Evolutionary conservation across 2,329 filamentous ascomycete genomes (phyloP).

Genomic region (Trichoderma sp.): DNA sequence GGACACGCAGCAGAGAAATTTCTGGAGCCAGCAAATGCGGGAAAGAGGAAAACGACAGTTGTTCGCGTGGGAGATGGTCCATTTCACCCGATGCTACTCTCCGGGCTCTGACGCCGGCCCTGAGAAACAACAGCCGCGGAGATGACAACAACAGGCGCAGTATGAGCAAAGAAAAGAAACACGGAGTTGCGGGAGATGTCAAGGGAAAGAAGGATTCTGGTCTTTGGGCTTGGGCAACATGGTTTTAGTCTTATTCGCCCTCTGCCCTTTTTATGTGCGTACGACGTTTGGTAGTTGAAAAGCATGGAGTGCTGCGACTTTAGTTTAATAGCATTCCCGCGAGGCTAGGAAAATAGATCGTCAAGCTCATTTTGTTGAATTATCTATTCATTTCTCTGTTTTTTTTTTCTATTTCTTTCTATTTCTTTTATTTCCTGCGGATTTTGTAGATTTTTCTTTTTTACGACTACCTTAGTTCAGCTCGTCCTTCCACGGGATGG

Average conservation of each 20-base stretch:
- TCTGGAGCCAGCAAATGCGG: neutral
- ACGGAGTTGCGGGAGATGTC: conserved; percentile 3
- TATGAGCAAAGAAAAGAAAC: neutral
- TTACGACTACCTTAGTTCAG: conserved; percentile 34
- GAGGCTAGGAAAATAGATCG: neutral
- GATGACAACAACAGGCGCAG: neutral
- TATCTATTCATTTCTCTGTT: conserved; percentile 15
- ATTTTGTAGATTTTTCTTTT: neutral
- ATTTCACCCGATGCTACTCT: neutral
- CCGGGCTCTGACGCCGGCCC: neutral
- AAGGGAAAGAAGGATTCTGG: conserved; percentile 34
- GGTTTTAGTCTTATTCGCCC: conserved; percentile 8
- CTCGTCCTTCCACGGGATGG: conserved; percentile 49
- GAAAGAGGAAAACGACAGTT: conserved; percentile 8
- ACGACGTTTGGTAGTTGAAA: neutral
- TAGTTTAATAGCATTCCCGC: neutral
- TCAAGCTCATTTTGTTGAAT: conserved; percentile 23
- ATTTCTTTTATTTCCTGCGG: neutral
- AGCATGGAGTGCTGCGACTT: neutral
- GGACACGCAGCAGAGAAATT: neutral
- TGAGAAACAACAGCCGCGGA: neutral
- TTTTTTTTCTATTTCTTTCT: conserved; percentile 27
- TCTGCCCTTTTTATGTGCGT: neutral
- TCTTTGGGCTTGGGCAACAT: conserved; percentile 33
- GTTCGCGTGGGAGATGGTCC: conserved; percentile 31